A percentile compares a stretch with the other conserved stretches of the same genome.
Evolutionary conservation across 768 basidiomycete genomes (phyloP).

Genomic region (Kockovaella imperatae): DNA sequence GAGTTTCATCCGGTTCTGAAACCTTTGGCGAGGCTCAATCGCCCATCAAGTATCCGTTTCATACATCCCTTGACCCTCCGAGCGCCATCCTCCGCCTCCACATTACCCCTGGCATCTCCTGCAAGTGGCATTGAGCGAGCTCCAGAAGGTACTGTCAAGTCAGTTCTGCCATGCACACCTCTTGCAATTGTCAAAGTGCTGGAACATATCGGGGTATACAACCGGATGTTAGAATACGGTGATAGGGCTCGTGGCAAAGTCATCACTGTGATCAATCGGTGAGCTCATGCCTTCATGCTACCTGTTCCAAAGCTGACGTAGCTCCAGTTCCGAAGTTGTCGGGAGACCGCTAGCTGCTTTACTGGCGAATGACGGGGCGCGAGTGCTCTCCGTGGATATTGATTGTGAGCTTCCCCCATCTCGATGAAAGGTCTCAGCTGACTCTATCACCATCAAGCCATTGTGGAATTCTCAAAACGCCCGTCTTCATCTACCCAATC

Average conservation of each 20-base stretch:
- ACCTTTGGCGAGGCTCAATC: neutral
- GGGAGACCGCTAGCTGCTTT: slow-evolving; percentile 93
- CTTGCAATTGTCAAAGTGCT: slow-evolving; percentile 93
- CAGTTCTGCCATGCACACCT: slow-evolving; percentile 93
- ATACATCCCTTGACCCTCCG: slow-evolving; percentile 49
- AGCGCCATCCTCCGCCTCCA: slow-evolving; percentile 31
- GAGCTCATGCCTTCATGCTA: slow-evolving; percentile 8
- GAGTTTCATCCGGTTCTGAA: slow-evolving; percentile 23
- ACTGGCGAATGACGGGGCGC: slow-evolving; percentile 89
- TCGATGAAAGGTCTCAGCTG: neutral
- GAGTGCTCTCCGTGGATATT: slow-evolving; percentile 90
- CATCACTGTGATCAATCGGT: slow-evolving; percentile 91
- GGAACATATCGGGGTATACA: slow-evolving; percentile 86
- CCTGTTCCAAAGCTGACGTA: too few relatives aligned
- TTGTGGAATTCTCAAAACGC: slow-evolving; percentile 95
- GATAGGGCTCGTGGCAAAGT: slow-evolving; percentile 73
- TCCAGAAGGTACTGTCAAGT: slow-evolving; percentile 82
- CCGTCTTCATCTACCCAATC: slow-evolving; percentile 45
- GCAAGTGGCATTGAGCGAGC: slow-evolving; percentile 51
- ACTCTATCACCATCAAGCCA: slow-evolving; percentile 37
- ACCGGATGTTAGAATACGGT: slow-evolving; percentile 81
- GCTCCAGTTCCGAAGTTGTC: slow-evolving; percentile 80
- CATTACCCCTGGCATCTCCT: slow-evolving; percentile 12
- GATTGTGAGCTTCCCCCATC: slow-evolving; percentile 53
- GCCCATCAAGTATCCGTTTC: slow-evolving; percentile 68